A percentile compares a stretch with the other conserved stretches of the same genome.
phyloP scores from a whole-genome alignment of 2,329 filamentous ascomycete species.

The Penicillium brasilianum region DNA sequence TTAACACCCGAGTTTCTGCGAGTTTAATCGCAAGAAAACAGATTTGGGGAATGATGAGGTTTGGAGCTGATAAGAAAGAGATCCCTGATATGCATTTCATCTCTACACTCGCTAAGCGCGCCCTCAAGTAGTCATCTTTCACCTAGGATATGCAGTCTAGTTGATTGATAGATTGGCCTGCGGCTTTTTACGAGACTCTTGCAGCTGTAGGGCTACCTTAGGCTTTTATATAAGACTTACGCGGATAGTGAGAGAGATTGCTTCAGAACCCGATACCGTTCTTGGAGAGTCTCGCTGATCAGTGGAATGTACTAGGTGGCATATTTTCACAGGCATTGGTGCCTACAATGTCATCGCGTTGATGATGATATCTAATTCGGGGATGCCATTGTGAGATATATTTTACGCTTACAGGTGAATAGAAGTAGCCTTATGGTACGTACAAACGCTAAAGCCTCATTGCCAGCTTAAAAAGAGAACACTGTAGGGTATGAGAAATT shows the following conservation, averaged over 20 bases:
- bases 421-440: too few relatives aligned
- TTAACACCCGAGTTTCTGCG: background rate
- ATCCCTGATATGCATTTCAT: too few relatives aligned
- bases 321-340: background rate
- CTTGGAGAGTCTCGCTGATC: background rate
- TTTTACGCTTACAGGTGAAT: too few relatives aligned
- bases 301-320: too few relatives aligned
- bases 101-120: too few relatives aligned
- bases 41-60: background rate
- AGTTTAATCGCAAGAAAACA: background rate
- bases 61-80: background rate
- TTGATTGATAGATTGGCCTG: background rate
- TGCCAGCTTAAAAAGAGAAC: background rate
- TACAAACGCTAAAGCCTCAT: background rate
- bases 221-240: background rate
- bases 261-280: background rate
- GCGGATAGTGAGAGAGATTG: background rate
- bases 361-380: background rate
- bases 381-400: too few relatives aligned
- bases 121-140: background rate
- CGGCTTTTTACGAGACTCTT: background rate
- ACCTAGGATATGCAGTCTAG: background rate
- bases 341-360: background rate
- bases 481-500: background rate
- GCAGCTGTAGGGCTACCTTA: background rate